Base-by-base conservation (phyloP, 2,329 filamentous ascomycete genomes). In the Microdochium bolleyi region DNA sequence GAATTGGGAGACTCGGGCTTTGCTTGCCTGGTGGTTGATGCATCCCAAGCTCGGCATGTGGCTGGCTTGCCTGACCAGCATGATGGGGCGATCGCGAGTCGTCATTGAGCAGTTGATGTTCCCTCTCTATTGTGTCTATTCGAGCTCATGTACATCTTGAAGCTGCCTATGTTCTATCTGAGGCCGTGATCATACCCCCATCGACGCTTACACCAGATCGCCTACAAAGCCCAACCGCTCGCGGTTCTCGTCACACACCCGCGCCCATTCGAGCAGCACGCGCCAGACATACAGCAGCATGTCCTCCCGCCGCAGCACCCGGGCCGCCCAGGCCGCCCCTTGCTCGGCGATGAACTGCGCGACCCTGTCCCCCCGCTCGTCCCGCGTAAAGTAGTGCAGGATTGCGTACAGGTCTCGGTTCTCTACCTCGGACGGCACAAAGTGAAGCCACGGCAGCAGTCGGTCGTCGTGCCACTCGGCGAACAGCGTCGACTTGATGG, bases 241-340 rank as follows among this genome's bases (percentile, higher is more conserved):
- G n/a, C 41, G 41, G 14, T 46, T 46, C 41, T 46, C 41, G 21
- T 46, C 41, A 22, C 41, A 46, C 41, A 46, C 41, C 4, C 41
- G 41, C 19, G 68, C 70, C 50, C 76, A 73, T 70, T 87, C 84
- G 24, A 87, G 60, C 58, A 87, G 56, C 54, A 87, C 61, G 50
- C 84, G 70, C 58, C 85, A 85, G 25, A 80, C 71, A 69, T 84
- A 85, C 2, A 80, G 71, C 25, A 77, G 72, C 59, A 83, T 74
- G 61, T 88, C 83, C 37, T 79, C 74, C 48, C 80, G 78, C 44
- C 83, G 63, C 32, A 87, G 59, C 11, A 76, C 77, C 58, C 70
- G 74, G 0, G 58, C 61, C 49, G 75, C 76, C 84, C 83, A 87
- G 9, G 73, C 70, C 9, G 71, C 68, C 0, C 84, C 82, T 8